phyloP scores from a whole-genome alignment of 208 protist genomes.

The Wallacemonas sp. region DNA sequence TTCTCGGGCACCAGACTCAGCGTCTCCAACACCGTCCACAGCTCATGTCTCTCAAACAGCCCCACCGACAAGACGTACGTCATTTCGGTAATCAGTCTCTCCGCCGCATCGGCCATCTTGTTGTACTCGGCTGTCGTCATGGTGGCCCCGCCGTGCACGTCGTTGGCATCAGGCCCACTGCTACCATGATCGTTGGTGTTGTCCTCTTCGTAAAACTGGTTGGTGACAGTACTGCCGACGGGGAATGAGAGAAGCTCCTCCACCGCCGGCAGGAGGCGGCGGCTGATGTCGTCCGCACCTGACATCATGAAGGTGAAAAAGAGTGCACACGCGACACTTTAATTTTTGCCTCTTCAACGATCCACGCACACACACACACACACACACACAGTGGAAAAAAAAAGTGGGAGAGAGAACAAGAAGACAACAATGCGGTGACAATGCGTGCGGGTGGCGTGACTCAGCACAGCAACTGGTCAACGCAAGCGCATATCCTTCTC shows the following conservation, averaged over 20 bases:
- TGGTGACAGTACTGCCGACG: conserved; percentile 1
- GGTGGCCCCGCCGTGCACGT: background rate
- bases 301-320: background rate
- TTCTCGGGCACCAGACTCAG: conserved; percentile 27
- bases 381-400: conserved; percentile 2
- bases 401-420: background rate
- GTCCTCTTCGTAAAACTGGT: conserved; percentile 15
- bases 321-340: too few relatives aligned
- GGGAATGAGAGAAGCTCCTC: background rate
- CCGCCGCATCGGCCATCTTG: conserved; percentile 17
- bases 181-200: too few relatives aligned
- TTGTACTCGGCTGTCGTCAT: background rate
- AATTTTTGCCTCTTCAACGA: background rate
- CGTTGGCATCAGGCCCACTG: too few relatives aligned
- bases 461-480: too few relatives aligned
- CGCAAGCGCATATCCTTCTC: too few relatives aligned
- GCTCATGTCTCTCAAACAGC: conserved; percentile 28
- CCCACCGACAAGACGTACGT: conserved; percentile 41
- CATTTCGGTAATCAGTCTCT: conserved; percentile 42
- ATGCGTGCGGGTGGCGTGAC: too few relatives aligned
- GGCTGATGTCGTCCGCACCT: background rate
- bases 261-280: background rate
- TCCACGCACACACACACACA: conserved; percentile 8
- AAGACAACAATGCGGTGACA: too few relatives aligned
- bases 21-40: conserved; percentile 66